A percentile compares a stretch with the other conserved stretches of the same genome.
phyloP scores from a whole-genome alignment of 176 grass and related monocot genomes.

The Lolium perenne region DNA sequence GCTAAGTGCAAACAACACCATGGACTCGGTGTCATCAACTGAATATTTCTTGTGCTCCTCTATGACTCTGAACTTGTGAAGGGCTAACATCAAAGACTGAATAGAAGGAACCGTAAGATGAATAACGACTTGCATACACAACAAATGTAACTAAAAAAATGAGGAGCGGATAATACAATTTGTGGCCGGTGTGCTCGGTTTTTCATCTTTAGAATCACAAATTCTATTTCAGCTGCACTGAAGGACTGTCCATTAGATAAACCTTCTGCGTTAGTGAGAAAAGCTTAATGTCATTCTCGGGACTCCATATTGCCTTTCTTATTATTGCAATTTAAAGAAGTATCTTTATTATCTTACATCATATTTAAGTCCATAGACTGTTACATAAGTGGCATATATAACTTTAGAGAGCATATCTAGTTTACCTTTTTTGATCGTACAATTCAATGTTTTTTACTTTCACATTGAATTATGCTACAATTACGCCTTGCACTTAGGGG shows the following conservation, averaged over 20 bases:
- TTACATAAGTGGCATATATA: too few species aligned
- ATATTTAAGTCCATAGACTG: too few species aligned
- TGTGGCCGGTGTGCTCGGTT: conserved; percentile 72
- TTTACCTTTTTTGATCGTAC: too few species aligned
- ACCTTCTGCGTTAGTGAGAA: conserved; percentile 97
- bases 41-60: conserved; percentile 78
- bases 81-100: conserved; percentile 83
- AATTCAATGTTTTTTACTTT: too few species aligned
- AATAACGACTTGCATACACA: background rate
- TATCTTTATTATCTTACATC: too few species aligned
- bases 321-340: too few species aligned
- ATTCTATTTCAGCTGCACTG: conserved; percentile 96
- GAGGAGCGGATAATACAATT: conserved; percentile 54
- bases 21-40: conserved; percentile 60
- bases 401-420: too few species aligned
- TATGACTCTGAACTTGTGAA: conserved; percentile 88
- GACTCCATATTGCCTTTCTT: conserved; percentile 58
- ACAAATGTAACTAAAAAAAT: conserved; percentile 1
- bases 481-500: too few species aligned
- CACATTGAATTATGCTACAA: too few species aligned
- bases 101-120: conserved; percentile 36
- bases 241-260: conserved; percentile 57
- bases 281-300: conserved; percentile 88
- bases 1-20: conserved; percentile 79
- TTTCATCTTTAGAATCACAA: conserved; percentile 85